Conservation (phyloP, 129 eudicot species). For the Smallanthus sonchifolius region DNA sequence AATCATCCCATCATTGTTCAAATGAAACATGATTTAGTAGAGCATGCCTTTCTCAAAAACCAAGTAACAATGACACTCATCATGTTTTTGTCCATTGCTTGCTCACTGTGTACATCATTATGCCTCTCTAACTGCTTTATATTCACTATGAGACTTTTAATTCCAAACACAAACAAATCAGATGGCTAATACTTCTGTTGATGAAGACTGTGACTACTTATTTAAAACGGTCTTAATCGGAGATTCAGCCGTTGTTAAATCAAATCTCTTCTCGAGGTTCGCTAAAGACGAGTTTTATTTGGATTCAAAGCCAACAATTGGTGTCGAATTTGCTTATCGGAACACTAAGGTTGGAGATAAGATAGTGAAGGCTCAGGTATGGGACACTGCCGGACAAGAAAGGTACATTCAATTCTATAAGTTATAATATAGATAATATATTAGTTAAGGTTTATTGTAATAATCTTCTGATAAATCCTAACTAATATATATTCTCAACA, state of each 20-base stretch:
- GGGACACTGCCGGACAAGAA: constrained; percentile 98
- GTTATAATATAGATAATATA: not conserved
- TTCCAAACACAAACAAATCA: constrained; percentile 10
- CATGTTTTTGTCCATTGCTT: constrained; percentile 19
- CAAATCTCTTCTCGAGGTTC: constrained; percentile 67
- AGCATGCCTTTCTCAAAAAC: constrained; percentile 40
- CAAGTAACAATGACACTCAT: constrained; percentile 31
- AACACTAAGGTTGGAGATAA: constrained; percentile 65
- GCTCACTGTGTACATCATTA: constrained; percentile 15
- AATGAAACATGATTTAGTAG: constrained; percentile 12
- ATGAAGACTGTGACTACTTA: constrained; percentile 80
- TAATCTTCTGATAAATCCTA: too few relatives aligned
- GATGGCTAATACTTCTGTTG: constrained; percentile 36
- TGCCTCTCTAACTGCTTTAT: constrained; percentile 21
- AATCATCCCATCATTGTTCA: not conserved
- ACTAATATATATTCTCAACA: too few relatives aligned
- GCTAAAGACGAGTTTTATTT: constrained; percentile 60
- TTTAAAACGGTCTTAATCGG: constrained; percentile 73
- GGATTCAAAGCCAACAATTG: constrained; percentile 80
- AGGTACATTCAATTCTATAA: constrained; percentile 36
- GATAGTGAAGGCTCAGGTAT: constrained; percentile 69
- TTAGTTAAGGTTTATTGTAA: not conserved
- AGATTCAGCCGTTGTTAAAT: constrained; percentile 75
- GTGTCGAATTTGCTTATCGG: constrained; percentile 80
- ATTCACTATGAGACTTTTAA: constrained; percentile 2